Base-by-base conservation (phyloP, 2,329 filamentous ascomycete species). In the Fusarium pseudonygamai region DNA sequence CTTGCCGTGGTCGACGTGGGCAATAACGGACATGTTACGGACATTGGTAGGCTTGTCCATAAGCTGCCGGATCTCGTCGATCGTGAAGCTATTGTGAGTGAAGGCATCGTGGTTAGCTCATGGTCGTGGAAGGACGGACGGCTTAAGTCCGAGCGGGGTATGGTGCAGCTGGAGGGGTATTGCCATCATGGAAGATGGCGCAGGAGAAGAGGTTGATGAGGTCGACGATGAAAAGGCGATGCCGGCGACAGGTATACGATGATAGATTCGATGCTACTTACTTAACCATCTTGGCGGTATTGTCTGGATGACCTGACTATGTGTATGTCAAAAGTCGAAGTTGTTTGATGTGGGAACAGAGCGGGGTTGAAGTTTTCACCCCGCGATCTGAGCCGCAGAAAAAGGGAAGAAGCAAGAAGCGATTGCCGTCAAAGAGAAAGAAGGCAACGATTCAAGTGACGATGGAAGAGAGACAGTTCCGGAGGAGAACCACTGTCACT, bases 1-100 rank as follows among this genome's bases (percentile, higher is more conserved):
- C 89, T 99, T 99, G 90, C 96, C 96, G 92, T 99, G 96, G 88
- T 99, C 96, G 92, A 99, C 95, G 90, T 99, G 96, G 86, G 96
- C 96, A 94, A 98, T 98, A 86, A 99, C 96, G 89, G 95, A 98
- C 96, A 98, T 98, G 92, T 98, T 98, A 87, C 90, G 89, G 84
- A 92, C 90, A 85, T 92, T 92, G 83, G 84, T 88, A 79, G 93
- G 91, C 87, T 92, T 92, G 91, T 94, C 92, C 93, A 93, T 93
- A 84, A 93, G 81, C 81, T 73, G 79, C 85, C 92, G 92, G 85
- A 95, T 93, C 91, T 94, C 95, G 85, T 98, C 96, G 88, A 98
- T 92, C 83, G 96, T 98, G 92, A 98, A 98, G 92, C 95, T 98
- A 83, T 84, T 74, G 62, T 62, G 72, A 79, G 74, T 76, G 74